phyloP scores from a whole-genome alignment of 768 basidiomycete species.

The Calocybe gangraenosa region DNA sequence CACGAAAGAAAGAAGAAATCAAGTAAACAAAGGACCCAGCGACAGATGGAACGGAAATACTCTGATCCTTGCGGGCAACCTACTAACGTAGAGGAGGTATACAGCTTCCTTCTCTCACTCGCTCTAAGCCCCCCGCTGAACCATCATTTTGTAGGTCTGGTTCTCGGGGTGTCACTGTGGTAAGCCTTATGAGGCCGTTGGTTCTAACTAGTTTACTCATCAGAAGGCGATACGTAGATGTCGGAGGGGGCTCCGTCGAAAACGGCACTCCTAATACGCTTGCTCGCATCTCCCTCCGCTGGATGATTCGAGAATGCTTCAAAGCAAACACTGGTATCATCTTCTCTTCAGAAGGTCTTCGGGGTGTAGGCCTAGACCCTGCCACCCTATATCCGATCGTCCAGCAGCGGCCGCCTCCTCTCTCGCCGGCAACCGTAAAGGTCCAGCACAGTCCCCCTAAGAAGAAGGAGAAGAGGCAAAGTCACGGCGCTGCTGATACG shows the following conservation, averaged over 20 bases:
- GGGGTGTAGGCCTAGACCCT: conserved; percentile 37
- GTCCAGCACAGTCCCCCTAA: conserved; percentile 19
- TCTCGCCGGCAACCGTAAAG: conserved; percentile 12
- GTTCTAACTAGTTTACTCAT: background rate
- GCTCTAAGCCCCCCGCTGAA: background rate
- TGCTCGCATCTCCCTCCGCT: conserved; percentile 50
- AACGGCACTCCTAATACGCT: conserved; percentile 39
- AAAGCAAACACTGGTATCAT: conserved; percentile 51
- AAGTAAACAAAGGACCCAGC: conserved; percentile 9
- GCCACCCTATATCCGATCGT: conserved; percentile 31
- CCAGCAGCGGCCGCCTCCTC: conserved; percentile 26
- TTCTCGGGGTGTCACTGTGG: conserved; percentile 40
- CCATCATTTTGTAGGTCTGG: conserved; percentile 30
- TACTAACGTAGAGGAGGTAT: conserved; percentile 37
- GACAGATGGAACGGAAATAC: conserved; percentile 12
- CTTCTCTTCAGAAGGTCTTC: conserved; percentile 44
- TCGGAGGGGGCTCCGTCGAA: conserved; percentile 47
- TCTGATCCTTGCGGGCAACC: conserved; percentile 10
- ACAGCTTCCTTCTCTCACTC: background rate
- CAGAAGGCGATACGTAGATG: conserved; percentile 29
- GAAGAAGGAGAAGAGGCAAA: background rate
- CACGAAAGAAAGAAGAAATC: background rate
- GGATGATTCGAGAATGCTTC: conserved; percentile 74
- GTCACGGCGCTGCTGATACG: background rate
- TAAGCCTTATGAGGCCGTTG: conserved; percentile 9